These are phyloP conservation scores for Citrus australasica DNA, from an alignment of 345 rosid genomes.

Conservation along the genomic window DNA sequence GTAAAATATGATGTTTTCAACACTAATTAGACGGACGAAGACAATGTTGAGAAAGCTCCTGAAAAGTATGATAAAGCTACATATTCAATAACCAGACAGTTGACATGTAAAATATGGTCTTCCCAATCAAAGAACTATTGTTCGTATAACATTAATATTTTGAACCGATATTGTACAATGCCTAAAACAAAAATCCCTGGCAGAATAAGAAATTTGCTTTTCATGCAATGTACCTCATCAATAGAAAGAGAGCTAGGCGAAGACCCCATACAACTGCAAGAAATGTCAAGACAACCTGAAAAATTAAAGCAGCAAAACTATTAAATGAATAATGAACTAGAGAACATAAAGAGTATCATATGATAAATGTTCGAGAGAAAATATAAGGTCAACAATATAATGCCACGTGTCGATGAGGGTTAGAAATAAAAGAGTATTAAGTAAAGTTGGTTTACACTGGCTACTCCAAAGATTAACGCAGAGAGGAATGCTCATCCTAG, in stretches of 20 bases:
- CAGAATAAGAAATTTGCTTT: neutral
- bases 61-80: neutral
- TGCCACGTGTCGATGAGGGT: no score
- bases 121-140: slow-evolving; percentile 1
- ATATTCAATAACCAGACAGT: neutral
- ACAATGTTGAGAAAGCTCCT: neutral
- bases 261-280: slow-evolving; percentile 83
- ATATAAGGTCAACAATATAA: no score
- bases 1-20: neutral
- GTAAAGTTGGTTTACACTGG: no score
- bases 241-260: slow-evolving; percentile 71
- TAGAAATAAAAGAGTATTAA: no score
- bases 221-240: slow-evolving; percentile 57
- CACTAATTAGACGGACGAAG: neutral
- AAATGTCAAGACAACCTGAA: slow-evolving; percentile 65
- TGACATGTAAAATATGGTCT: neutral
- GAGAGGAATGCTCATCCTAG: no score
- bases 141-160: neutral
- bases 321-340: neutral
- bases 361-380: no score
- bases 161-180: neutral
- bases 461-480: no score
- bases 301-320: slow-evolving; percentile 15
- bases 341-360: neutral
- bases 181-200: neutral